Base-by-base conservation (phyloP, 345 rosid species). In the Populus pruinosa region DNA sequence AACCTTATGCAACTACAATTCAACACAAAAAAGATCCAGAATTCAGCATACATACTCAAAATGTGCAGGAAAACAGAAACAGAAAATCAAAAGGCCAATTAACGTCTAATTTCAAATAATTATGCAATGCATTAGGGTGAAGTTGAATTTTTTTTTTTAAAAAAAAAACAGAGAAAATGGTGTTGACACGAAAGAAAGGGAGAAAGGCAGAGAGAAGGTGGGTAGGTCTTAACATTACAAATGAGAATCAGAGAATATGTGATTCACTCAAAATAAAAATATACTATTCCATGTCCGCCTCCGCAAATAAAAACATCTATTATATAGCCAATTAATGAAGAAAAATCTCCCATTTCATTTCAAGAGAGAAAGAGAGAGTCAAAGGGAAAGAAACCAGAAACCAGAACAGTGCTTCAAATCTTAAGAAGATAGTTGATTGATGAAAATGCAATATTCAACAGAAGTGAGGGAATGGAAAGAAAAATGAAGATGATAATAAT, bases 191-290 rank as follows among this genome's bases (percentile, higher is more conserved):
- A 31, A 47, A 72, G 31, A 43, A 70, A 73, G 61, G 65, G 66
- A 69, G 8, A 4, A 79, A 43, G 33, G 55, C 18, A 67, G 69
- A 49, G 47, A 73, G 50, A 76, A 74, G 56, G 69, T 83, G 82
- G 75, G 70, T 56, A 77, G 20, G 55, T 43, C 66, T 59, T 44
- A 76, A 63, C 38, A 73, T 38, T 27, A 39, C 59, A 82, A 47
- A 39, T n/a, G 13, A 43, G 17, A 6, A 75, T 23, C 73, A 74
- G 67, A 47, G 56, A 73, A 44, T 39, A 38, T 47, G 63, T 47
- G 74, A 38, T 64, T 74, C 80, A 41, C 31, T 78, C 44, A 13
- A 70, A 13, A 61, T 64, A 2, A 56, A 20, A 56, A n/a, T 69
- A 16, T 49, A 64, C 11, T 64, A 78, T 71, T 62, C 21, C 23